Evolutionary conservation across 805 yeast species (phyloP).

Genomic region (Sporopachydermia lactativora): DNA sequence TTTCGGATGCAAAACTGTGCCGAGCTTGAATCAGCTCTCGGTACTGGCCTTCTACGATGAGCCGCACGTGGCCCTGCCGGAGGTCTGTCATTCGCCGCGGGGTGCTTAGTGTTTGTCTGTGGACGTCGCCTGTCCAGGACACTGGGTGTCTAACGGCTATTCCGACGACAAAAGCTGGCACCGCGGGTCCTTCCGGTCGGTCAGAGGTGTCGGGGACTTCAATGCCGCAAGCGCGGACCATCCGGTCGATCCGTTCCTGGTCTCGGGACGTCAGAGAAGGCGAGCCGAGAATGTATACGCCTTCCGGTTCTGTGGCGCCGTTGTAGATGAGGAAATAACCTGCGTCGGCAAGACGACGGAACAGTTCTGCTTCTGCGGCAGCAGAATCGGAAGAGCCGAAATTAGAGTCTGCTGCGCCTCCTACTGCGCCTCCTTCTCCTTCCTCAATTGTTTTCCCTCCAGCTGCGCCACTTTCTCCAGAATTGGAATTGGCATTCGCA

Average conservation of each 20-base stretch:
- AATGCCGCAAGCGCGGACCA: constrained; percentile 3
- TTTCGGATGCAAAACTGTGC: constrained; percentile 40
- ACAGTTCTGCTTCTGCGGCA: constrained; percentile 27
- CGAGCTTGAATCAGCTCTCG: constrained; percentile 39
- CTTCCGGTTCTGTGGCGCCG: constrained; percentile 55
- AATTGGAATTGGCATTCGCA: no score
- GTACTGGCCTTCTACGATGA: constrained; percentile 60
- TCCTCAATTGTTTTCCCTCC: not conserved
- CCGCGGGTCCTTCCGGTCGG: constrained; percentile 16
- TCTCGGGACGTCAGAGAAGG: constrained; percentile 29
- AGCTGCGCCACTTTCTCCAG: not conserved
- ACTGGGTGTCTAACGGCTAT: constrained; percentile 73
- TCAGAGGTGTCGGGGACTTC: constrained; percentile 2
- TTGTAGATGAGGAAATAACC: constrained; percentile 71
- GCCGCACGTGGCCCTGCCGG: constrained; percentile 51
- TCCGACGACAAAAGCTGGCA: constrained; percentile 52
- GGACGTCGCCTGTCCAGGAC: constrained; percentile 79
- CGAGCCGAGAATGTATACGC: constrained; percentile 72
- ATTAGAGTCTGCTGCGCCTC: no score
- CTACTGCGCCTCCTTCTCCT: no score
- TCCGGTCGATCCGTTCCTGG: constrained; percentile 18
- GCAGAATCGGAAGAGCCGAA: constrained; percentile 18
- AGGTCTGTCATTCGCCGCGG: constrained; percentile 29
- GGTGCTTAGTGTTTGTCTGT: constrained; percentile 27
- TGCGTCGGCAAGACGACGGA: constrained; percentile 44